Base-by-base conservation (phyloP, 805 yeast species). In the Candida methanosorbosa region DNA sequence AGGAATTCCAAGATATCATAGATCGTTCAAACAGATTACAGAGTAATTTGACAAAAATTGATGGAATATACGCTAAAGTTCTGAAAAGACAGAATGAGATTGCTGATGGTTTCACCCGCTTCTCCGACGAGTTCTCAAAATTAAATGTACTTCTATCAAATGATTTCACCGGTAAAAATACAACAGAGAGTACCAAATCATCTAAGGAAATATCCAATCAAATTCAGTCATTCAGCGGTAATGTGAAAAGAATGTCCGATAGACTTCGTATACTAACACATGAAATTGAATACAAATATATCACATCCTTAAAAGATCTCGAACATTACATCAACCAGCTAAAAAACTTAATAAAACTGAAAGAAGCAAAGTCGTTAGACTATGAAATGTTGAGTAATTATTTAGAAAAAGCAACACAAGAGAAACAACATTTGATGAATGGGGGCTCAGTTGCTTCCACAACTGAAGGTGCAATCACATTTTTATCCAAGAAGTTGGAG, bases 331-430 rank as follows among this genome's bases (percentile, higher is more conserved):
- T 81, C 30, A 64, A 62, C 33, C 73, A 81, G 17, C 61, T 82
- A 44, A 76, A 76, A 48, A 74, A 70, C 41, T 61, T 90, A 38
- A 72, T 92, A 35, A 87, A 81, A 50, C 68, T 83, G 37, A 86
- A 90, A 44, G 97, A 90, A 50, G 87, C 86, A 52, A 88, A 88
- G 55, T 88, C 84, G 47, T 72, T 90, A 19, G 98, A 90, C 54
- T 79, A 81, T 49, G 97, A 92, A 52, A 94, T 83, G 34, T 64
- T 90, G 29, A 72, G 75, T 27, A 94, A 82, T 36, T 90, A 90
- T 58, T 62, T 87, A 37, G 66, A 68, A 27, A 81, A 84, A 48
- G 77, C 94, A 0, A 67, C 72, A 32, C 61, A 63, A 27, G 97
- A 90, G 45, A 75, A 77, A 45, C 52, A 53, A 4, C 35, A 50